Conservation (phyloP, 768 basidiomycete genomes). For the Boletus vinaceobasis region DNA sequence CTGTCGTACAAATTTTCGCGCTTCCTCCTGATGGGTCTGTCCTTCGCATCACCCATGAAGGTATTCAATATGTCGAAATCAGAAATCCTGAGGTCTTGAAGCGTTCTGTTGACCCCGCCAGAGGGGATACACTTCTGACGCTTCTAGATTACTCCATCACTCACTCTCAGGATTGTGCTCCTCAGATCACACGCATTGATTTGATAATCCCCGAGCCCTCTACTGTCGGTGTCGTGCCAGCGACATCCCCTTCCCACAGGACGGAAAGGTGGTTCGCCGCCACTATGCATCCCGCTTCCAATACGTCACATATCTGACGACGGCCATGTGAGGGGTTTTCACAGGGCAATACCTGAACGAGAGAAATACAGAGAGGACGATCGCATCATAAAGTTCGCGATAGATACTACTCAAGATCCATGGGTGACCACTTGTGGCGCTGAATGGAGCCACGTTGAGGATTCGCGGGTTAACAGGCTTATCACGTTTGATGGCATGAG, state of each 20-base stretch:
- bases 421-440: background rate
- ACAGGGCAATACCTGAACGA: background rate
- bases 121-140: background rate
- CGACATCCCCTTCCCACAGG: background rate
- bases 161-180: fast-evolving
- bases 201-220: background rate
- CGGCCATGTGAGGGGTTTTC: background rate
- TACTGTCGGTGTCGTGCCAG: background rate
- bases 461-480: too few species aligned
- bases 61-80: fast-evolving
- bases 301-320: background rate
- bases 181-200: background rate
- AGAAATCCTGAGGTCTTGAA: background rate
- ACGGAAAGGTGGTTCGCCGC: background rate
- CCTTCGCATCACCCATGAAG: background rate
- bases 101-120: background rate
- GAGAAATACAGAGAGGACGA: background rate
- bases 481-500: background rate
- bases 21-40: background rate
- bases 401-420: conserved; percentile 1
- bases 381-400: background rate
- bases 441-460: background rate
- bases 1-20: background rate
- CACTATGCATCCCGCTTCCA: too few species aligned
- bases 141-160: background rate